A percentile compares a stretch with the other conserved stretches of the same genome.
phyloP scores from a whole-genome alignment of 805 yeast genomes.

The Saturnispora bothae region DNA sequence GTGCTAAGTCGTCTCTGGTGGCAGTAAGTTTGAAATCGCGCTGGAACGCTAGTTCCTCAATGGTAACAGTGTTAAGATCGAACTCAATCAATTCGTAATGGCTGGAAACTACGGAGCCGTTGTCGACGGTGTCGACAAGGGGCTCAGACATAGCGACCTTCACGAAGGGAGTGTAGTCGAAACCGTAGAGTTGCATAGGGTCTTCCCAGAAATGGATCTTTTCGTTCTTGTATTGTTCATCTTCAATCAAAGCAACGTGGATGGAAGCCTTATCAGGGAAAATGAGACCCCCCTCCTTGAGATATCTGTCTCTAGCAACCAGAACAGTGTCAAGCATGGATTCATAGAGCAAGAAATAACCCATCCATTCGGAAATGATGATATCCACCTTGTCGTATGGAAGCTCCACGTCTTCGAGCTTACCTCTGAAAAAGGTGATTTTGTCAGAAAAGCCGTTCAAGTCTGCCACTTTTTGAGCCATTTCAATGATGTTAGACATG shows the following conservation, averaged over 20 bases:
- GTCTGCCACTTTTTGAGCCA: constrained; percentile 84
- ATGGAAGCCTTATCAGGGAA: constrained; percentile 91
- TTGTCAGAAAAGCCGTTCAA: constrained; percentile 78
- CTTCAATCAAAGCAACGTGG: constrained; percentile 87
- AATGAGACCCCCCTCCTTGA: constrained; percentile 75
- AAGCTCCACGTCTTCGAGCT: constrained; percentile 81
- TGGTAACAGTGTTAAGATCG: constrained; percentile 80
- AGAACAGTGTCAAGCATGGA: constrained; percentile 96
- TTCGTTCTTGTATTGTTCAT: constrained; percentile 82
- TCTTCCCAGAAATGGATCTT: constrained; percentile 92
- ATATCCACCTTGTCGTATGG: constrained; percentile 89
- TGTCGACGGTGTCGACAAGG: constrained; percentile 88
- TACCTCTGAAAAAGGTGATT: constrained; percentile 83
- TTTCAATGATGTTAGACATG: constrained; percentile 90
- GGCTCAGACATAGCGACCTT: constrained; percentile 87
- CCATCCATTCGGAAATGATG: constrained; percentile 98
- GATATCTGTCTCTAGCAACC: constrained; percentile 84
- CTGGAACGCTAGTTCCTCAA: constrained; percentile 72
- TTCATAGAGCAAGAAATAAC: constrained; percentile 89
- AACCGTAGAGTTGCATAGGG: constrained; percentile 64
- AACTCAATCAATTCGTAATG: constrained; percentile 63
- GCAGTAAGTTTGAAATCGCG: constrained; percentile 62
- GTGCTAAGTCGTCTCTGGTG: constrained; percentile 68
- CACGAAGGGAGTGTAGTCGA: constrained; percentile 87
- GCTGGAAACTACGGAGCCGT: constrained; percentile 60